Base-by-base conservation (phyloP, 805 yeast genomes). In the Saccharomyces jurei region DNA sequence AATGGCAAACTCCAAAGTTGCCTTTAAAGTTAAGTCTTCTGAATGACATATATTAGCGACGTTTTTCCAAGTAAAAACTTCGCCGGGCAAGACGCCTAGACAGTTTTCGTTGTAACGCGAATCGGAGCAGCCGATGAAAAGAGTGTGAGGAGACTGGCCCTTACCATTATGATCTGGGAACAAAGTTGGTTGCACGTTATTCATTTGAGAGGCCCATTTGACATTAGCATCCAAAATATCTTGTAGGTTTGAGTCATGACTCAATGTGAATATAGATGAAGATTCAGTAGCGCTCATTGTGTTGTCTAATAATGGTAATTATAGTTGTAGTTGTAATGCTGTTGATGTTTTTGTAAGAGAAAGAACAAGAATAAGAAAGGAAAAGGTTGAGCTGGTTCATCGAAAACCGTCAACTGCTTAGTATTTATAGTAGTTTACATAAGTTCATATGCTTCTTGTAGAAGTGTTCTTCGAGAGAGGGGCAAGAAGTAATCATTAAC, bases 81-180 rank as follows among this genome's bases (percentile, higher is more conserved):
- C 97, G 51, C 98, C 98, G 1, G 97, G 97, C 26, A 82, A 74
- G n/a, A 89, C 82, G 50, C 84, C 76, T 27, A 89, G 76, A 53
- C 89, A 82, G 47, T 79, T 76, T 67, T 91, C 97, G 59, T 90
- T 87, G 54, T 88, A 86, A 62, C 98, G 82, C 2, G 96, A 88
- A 69, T 91, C 98, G 2, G 95, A 84, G 68, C 98, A 91, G 3
- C 97, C 96, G 56, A 91, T 86, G 91, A 96, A 90, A 50, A 92
- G 73, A 3, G 96, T 89, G 71, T 89, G 94, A 21, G 98, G 98
- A n/a, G 81, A 68, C 71, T 90, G 97, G 51, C 97, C 97, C 63
- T 81, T 75, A 1, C 84, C 91, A 63, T 89, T 88, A 54, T 55
- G 59, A 27, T 62, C 57, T 72, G 80, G 81, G 65, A 87, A 78